Evolutionary conservation across 2,329 filamentous ascomycete genomes (phyloP).

Genomic region (Eurotiales sp.): DNA sequence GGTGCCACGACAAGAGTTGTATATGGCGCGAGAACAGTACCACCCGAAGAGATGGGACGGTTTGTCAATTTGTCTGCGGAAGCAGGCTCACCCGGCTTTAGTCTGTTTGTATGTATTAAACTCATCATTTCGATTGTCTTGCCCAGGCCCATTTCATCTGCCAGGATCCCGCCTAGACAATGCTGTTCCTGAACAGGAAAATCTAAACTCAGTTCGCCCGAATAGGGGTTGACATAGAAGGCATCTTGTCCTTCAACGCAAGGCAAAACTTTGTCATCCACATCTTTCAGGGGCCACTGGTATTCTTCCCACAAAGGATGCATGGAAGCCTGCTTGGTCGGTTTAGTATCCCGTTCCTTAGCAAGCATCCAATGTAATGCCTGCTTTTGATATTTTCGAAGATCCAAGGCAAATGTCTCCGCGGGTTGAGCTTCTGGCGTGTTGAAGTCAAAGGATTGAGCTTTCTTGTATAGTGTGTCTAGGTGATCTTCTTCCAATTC

Average conservation of each 20-base stretch:
- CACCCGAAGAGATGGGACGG: slow-evolving; percentile 54
- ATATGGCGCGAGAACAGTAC: slow-evolving; percentile 68
- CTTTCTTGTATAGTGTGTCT: slow-evolving; percentile 89
- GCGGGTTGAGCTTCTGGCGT: slow-evolving; percentile 84
- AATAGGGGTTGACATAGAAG: slow-evolving; percentile 97
- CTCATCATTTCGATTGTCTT: slow-evolving; percentile 99
- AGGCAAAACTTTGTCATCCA: slow-evolving; percentile 73
- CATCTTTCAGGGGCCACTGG: slow-evolving; percentile 79
- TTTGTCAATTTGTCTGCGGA: slow-evolving; percentile 61
- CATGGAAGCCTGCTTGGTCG: slow-evolving; percentile 74
- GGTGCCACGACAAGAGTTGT: slow-evolving; percentile 95
- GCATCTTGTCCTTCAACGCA: slow-evolving; percentile 60
- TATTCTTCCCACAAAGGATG: slow-evolving; percentile 98
- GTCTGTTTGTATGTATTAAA: slow-evolving; percentile 76
- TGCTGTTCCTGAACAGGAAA: slow-evolving; percentile 94
- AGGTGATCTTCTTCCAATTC: slow-evolving; percentile 95
- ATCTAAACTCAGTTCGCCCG: slow-evolving; percentile 83
- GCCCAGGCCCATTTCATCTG: slow-evolving; percentile 94
- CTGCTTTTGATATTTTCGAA: slow-evolving; percentile 93
- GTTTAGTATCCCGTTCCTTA: slow-evolving; percentile 79
- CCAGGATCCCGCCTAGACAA: slow-evolving; percentile 86
- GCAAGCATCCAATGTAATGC: slow-evolving; percentile 93
- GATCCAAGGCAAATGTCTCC: slow-evolving; percentile 72
- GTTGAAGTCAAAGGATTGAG: slow-evolving; percentile 92
- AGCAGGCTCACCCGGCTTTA: slow-evolving; percentile 25